Conservation (phyloP, 2,329 filamentous ascomycete species). For the Penicillium nordicum region DNA sequence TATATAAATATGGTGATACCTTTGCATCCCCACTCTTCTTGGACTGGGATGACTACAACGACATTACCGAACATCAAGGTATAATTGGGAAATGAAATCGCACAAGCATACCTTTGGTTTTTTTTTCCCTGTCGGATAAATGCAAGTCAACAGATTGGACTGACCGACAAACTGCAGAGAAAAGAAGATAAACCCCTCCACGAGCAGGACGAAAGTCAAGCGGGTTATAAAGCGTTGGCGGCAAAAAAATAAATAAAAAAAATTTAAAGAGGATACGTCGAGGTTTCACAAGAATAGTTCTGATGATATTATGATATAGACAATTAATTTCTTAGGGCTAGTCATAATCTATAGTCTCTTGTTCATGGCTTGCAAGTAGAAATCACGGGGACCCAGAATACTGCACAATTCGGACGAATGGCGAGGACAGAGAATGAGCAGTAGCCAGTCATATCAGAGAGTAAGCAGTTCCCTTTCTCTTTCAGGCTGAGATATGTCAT, state of each 20-base stretch:
- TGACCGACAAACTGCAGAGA: constrained; percentile 13
- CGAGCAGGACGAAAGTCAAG: constrained; percentile 5
- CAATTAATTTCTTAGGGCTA: constrained; percentile 6
- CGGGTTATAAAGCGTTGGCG: constrained; percentile 13
- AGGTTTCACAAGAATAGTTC: constrained; percentile 16
- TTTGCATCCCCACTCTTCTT: neutral
- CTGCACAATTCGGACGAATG: constrained; percentile 19
- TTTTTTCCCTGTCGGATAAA: neutral
- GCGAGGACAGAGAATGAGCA: constrained; percentile 1
- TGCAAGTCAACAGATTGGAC: constrained; percentile 15
- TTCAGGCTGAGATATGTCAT: constrained; percentile 25
- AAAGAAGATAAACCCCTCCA: constrained; percentile 10
- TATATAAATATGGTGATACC: neutral
- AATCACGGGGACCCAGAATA: constrained; percentile 18
- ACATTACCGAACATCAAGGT: neutral
- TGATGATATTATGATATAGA: constrained; percentile 1
- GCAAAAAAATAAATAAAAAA: neutral
- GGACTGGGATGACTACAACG: neutral
- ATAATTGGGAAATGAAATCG: neutral
- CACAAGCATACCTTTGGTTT: neutral
- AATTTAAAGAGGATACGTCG: neutral
- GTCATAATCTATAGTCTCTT: constrained; percentile 13
- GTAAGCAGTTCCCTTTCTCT: constrained; percentile 1
- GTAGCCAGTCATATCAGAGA: constrained; percentile 16
- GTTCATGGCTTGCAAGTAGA: constrained; percentile 10